phyloP scores from a whole-genome alignment of 495 filamentous ascomycete species.

The Xylaria flabelliformis region DNA sequence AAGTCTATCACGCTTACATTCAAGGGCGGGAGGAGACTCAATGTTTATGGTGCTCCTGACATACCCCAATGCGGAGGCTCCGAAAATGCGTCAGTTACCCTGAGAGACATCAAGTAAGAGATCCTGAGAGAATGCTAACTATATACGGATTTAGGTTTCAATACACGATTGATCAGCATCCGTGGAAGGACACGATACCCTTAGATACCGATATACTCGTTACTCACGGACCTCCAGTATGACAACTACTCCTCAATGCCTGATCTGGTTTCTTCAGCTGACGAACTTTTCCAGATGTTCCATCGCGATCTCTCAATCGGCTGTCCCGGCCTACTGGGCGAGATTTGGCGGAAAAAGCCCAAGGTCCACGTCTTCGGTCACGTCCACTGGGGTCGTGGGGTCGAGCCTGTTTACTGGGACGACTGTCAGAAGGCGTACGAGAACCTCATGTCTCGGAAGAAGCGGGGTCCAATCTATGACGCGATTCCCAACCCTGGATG shows the following conservation, averaged over 20 bases:
- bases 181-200: constrained; percentile 66
- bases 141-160: constrained; percentile 49
- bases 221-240: constrained; percentile 72
- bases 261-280: not conserved
- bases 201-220: constrained; percentile 79
- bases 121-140: not conserved
- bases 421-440: constrained; percentile 76
- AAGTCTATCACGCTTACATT: constrained; percentile 54
- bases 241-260: not conserved
- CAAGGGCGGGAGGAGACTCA: constrained; percentile 56
- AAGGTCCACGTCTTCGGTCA: constrained; percentile 89
- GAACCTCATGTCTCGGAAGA: constrained; percentile 59
- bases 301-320: constrained; percentile 79
- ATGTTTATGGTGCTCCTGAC: constrained; percentile 60
- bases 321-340: constrained; percentile 74
- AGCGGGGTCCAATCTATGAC: constrained; percentile 59
- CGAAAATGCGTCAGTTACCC: constrained; percentile 62
- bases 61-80: constrained; percentile 57
- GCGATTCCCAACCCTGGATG: constrained; percentile 56
- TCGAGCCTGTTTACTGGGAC: constrained; percentile 78
- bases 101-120: not conserved
- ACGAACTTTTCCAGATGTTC: constrained; percentile 20
- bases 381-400: constrained; percentile 73
- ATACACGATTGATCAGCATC: constrained; percentile 48
- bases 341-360: constrained; percentile 81